These are phyloP conservation scores for Pichia sp. DNA, from an alignment of 1,139 yeast genomes.

Conservation along the genomic window DNA sequence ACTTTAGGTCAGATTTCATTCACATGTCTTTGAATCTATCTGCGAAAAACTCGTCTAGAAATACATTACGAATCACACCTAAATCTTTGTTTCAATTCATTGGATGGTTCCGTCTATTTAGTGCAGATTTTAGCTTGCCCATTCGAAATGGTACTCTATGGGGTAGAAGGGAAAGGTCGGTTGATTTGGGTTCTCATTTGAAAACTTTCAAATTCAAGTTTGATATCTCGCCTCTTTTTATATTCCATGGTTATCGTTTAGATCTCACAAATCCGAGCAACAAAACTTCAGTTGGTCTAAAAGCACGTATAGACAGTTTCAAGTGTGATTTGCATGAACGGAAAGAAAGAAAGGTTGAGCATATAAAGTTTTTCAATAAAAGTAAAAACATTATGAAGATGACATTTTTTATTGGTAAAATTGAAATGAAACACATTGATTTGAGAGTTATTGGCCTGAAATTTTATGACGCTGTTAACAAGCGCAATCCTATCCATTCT, in stretches of 20 bases:
- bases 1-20: slow-evolving; percentile 70
- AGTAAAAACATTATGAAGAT: slow-evolving; percentile 51
- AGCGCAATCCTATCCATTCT: slow-evolving; percentile 29
- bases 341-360: slow-evolving; percentile 62
- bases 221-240: slow-evolving; percentile 61
- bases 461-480: slow-evolving; percentile 28
- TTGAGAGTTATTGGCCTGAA: slow-evolving; percentile 60
- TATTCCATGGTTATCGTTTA: slow-evolving; percentile 61
- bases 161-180: slow-evolving; percentile 19
- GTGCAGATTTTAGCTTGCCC: slow-evolving; percentile 64
- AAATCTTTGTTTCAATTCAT: slow-evolving; percentile 56
- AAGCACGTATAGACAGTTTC: slow-evolving; percentile 62
- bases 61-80: slow-evolving; percentile 73
- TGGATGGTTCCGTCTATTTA: slow-evolving; percentile 76
- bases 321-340: slow-evolving; percentile 77
- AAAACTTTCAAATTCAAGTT: slow-evolving; percentile 76
- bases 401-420: slow-evolving; percentile 69
- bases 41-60: slow-evolving; percentile 26
- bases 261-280: slow-evolving; percentile 37
- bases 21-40: slow-evolving; percentile 57
- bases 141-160: slow-evolving; percentile 67
- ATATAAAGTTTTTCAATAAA: slow-evolving; percentile 51
- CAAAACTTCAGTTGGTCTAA: slow-evolving; percentile 63
- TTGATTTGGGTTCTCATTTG: slow-evolving; percentile 68
- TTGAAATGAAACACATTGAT: slow-evolving; percentile 64